Percentiles rank a stretch among this genome's conserved stretches.
Evolutionary conservation across 306 rosid genomes (phyloP).

Genomic region (Glycyrrhiza uralensis): DNA sequence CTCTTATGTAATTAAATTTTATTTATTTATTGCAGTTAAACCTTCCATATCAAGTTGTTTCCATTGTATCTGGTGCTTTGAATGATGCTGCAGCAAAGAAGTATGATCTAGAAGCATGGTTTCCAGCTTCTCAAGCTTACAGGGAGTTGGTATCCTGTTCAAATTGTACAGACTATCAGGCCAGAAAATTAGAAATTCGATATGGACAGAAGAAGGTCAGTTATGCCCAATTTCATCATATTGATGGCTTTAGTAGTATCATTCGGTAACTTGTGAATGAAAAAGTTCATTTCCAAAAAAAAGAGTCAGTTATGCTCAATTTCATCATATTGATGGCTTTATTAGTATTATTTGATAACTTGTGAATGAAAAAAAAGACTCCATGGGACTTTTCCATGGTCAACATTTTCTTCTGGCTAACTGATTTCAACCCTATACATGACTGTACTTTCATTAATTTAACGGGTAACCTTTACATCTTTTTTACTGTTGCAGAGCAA

Average conservation of each 20-base stretch:
- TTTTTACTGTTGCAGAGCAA: slow-evolving; percentile 57
- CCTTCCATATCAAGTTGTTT: slow-evolving; percentile 80
- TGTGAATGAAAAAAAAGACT: neutral
- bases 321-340: neutral
- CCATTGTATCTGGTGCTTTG: slow-evolving; percentile 94
- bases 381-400: neutral
- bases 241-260: neutral
- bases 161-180: slow-evolving; percentile 92
- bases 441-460: neutral
- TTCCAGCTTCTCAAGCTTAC: slow-evolving; percentile 84
- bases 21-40: slow-evolving; percentile 51
- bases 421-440: neutral
- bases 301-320: neutral
- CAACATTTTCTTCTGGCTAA: neutral
- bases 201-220: slow-evolving; percentile 92
- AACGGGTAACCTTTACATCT: slow-evolving; percentile 6
- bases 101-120: slow-evolving; percentile 94
- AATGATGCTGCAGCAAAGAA: slow-evolving; percentile 99
- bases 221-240: neutral
- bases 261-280: neutral
- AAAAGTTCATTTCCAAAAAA: neutral
- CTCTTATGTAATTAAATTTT: slow-evolving; percentile 1
- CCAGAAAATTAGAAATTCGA: slow-evolving; percentile 86
- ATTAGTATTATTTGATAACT: neutral
- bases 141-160: slow-evolving; percentile 95